Evolutionary conservation across 495 filamentous ascomycete species (phyloP), one percentile per base, ranked within the genome.

Genomic region (Rostrohypoxylon terebratum): DNA sequence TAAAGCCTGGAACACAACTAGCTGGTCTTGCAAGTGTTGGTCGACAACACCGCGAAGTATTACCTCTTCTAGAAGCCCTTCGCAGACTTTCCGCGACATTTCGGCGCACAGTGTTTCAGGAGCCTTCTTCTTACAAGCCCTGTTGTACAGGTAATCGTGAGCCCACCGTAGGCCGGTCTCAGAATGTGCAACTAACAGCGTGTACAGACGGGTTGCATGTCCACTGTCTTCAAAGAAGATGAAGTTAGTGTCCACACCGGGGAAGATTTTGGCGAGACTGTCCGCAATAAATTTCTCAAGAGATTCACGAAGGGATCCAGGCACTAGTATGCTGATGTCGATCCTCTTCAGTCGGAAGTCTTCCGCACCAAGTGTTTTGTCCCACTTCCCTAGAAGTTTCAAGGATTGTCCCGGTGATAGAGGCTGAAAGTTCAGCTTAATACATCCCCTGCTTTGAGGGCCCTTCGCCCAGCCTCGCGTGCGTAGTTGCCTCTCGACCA

Each of bases 1-100:
- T 47, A 97, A 80, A 28, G 90, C 91, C 75, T 96, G 92, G 73
- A 94, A 96, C 3, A 96, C 84, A 1, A 94, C 87, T 55, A 96
- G 73, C 73, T 96, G 94, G 78, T 96, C 94, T 77, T 92, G 87
- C 76, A 94, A 87, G 72, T 89, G 82, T 74, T 88, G 86, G 77
- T 96, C 93, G 7, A 94, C 87, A 21, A 82, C 83, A 4, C 86
- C 87, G 0, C 84, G 85, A 45, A 81, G 77, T 8, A 74, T 68
- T 5, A 92, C 75, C 73, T 94, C 91, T 4, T 79, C 74, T 28
- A 86, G 80, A 34, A 96, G 82, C 14, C 87, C 83, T 50, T 80
- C 82, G n/a, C 88, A 82, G 21, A 93, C 87, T 36, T 78, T 80
- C 28, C 79, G 68, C 21, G 84, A 78, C n/a, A 88, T 77, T 51